A percentile compares a stretch with the other conserved stretches of the same genome.
Evolutionary conservation across 139 green algal genomes (phyloP).

Genomic region (Coelastrella sp.): DNA sequence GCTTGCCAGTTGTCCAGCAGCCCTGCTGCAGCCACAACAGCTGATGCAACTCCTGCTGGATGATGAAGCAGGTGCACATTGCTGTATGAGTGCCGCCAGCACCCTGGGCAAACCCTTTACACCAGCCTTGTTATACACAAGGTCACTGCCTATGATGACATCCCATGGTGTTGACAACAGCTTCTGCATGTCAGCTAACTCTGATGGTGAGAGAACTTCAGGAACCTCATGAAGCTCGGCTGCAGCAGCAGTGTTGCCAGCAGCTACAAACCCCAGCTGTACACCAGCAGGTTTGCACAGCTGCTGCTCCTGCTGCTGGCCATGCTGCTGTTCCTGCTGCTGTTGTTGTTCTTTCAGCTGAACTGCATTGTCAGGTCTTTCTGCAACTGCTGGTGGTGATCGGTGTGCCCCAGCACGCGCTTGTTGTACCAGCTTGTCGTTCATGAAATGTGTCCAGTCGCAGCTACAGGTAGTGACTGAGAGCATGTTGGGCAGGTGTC

Average conservation of each 20-base stretch:
- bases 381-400: constrained; percentile 21
- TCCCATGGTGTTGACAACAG: constrained; percentile 27
- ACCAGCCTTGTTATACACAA: constrained; percentile 34
- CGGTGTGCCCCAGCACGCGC: neutral
- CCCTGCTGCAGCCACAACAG: neutral
- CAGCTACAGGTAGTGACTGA: constrained; percentile 29
- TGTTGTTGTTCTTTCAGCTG: neutral
- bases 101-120: neutral
- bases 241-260: neutral
- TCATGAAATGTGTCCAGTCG: constrained; percentile 35
- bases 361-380: neutral
- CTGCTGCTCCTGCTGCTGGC: neutral
- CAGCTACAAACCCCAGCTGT: neutral
- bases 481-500: constrained; percentile 3
- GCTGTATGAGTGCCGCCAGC: neutral
- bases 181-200: constrained; percentile 17
- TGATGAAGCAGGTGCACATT: neutral
- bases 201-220: neutral
- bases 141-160: constrained; percentile 39
- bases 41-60: neutral
- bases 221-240: neutral
- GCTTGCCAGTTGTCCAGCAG: neutral
- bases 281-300: neutral
- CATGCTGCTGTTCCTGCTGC: neutral
- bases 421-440: neutral